Conservation (phyloP, 495 filamentous ascomycete species). For the Daldinia bambusicola region DNA sequence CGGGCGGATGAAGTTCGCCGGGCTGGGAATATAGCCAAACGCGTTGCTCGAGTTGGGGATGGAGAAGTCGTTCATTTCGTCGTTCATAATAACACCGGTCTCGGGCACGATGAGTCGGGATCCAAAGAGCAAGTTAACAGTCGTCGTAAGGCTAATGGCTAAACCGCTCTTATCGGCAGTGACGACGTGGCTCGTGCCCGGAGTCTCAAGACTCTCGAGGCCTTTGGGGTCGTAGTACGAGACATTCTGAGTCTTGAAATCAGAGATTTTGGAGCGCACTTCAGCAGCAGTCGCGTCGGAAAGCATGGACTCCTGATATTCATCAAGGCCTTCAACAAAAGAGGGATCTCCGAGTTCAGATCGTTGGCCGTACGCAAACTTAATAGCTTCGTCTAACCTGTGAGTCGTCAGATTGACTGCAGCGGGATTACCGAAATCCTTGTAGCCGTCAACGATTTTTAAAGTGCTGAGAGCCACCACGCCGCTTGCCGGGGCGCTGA, state of each 20-base stretch:
- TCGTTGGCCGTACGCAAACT: slow-evolving; percentile 80
- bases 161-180: slow-evolving; percentile 72
- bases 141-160: slow-evolving; percentile 74
- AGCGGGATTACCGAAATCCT: slow-evolving; percentile 62
- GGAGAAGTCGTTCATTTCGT: slow-evolving; percentile 95
- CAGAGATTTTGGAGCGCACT: slow-evolving; percentile 73
- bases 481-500: slow-evolving; percentile 75
- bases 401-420: slow-evolving; percentile 74
- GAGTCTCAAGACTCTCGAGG: slow-evolving; percentile 70
- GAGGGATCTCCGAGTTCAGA: slow-evolving; percentile 75
- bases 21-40: slow-evolving; percentile 84
- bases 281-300: slow-evolving; percentile 63
- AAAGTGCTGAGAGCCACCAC: slow-evolving; percentile 71
- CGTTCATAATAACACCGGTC: slow-evolving; percentile 85
- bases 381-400: slow-evolving; percentile 78
- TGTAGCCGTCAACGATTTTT: slow-evolving; percentile 76
- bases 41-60: slow-evolving; percentile 78
- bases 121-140: slow-evolving; percentile 82
- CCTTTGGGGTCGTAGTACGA: slow-evolving; percentile 72
- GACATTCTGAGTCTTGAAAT: slow-evolving; percentile 69
- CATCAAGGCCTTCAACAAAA: slow-evolving; percentile 71
- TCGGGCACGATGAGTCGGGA: slow-evolving; percentile 77
- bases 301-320: slow-evolving; percentile 73
- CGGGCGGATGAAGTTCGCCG: slow-evolving; percentile 82
- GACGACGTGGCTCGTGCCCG: slow-evolving; percentile 75